These are phyloP conservation scores for Bonia amplexicaulis DNA, from an alignment of 176 grass and related monocot genomes.

Conservation along the genomic window DNA sequence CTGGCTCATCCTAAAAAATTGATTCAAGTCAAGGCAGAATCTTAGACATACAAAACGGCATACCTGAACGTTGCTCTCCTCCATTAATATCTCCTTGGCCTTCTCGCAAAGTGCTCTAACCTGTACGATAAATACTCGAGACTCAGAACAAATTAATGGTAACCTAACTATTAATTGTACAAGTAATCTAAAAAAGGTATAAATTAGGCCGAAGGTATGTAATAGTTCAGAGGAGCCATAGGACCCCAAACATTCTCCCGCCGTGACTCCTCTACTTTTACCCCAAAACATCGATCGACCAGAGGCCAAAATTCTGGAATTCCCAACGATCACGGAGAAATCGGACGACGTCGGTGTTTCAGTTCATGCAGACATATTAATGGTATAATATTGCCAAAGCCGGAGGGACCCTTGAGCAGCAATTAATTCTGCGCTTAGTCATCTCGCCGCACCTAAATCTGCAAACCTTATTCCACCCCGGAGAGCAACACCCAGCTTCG, in stretches of 20 bases:
- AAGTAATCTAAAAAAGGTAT: neutral
- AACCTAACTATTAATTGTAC: neutral
- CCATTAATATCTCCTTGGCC: slow-evolving; percentile 97
- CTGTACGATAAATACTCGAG: slow-evolving; percentile 15
- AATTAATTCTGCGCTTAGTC: neutral
- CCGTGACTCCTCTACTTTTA: neutral
- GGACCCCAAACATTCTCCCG: neutral
- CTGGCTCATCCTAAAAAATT: neutral
- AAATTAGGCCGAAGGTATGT: neutral
- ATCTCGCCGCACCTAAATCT: neutral
- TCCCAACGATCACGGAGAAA: neutral
- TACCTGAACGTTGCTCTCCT: slow-evolving; percentile 98
- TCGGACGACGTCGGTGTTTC: neutral
- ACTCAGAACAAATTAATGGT: neutral
- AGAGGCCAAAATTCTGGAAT: neutral
- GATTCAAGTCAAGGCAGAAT: neutral
- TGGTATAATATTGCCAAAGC: neutral
- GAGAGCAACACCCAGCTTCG: neutral
- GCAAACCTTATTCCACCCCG: neutral
- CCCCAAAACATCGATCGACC: neutral
- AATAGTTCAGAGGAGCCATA: neutral
- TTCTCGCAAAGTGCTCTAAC: slow-evolving; percentile 87
- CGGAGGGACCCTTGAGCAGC: neutral
- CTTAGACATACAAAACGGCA: neutral
- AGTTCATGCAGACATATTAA: neutral